Conservation (phyloP, 2,329 filamentous ascomycete species). For the Stagonosporopsis tanaceti region DNA sequence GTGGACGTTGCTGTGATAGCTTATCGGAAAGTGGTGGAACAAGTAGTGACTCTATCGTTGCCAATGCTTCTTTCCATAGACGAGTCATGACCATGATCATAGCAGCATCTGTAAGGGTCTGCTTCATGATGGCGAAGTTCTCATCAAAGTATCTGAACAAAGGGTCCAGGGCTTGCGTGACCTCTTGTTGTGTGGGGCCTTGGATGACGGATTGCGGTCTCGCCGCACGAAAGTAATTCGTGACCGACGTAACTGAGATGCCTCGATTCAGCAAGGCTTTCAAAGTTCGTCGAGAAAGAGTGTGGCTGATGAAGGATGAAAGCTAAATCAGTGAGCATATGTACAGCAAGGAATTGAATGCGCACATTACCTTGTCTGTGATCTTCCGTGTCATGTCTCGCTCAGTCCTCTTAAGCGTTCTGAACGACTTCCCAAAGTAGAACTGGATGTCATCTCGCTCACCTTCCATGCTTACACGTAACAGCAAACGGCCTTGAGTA, state of each 20-base stretch:
- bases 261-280: conserved; percentile 77
- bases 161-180: conserved; percentile 81
- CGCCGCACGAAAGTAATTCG: conserved; percentile 68
- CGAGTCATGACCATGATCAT: conserved; percentile 99
- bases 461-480: conserved; percentile 97
- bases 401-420: conserved; percentile 92
- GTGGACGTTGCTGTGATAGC: conserved; percentile 81
- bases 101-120: conserved; percentile 91
- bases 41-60: conserved; percentile 87
- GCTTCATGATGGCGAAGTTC: conserved; percentile 99
- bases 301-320: conserved; percentile 89
- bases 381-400: conserved; percentile 98
- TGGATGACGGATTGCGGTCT: conserved; percentile 59
- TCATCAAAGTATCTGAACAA: conserved; percentile 96
- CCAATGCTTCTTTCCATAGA: conserved; percentile 95
- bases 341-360: conserved; percentile 8
- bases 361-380: conserved; percentile 82
- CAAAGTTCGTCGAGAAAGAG: conserved; percentile 83
- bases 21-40: conserved; percentile 97
- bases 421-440: conserved; percentile 96
- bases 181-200: conserved; percentile 72
- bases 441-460: conserved; percentile 98
- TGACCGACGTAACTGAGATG: conserved; percentile 75
- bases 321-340: conserved; percentile 64
- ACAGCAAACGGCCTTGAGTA: conserved; percentile 86